phyloP scores from a whole-genome alignment of 108 stramenopile genomes.

The Conticribra weissflogii region DNA sequence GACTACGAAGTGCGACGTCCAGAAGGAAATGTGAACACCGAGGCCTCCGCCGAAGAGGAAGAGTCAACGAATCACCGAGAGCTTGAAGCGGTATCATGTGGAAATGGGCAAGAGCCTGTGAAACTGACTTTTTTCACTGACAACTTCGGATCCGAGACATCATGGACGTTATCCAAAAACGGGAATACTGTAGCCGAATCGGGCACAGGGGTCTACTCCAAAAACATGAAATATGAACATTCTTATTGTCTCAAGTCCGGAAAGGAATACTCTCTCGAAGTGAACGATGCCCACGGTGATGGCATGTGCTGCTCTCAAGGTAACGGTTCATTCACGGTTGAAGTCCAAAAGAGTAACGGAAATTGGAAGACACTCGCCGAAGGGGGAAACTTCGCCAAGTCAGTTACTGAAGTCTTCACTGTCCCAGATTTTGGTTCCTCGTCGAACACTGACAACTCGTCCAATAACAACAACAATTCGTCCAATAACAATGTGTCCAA shows the following conservation, averaged over 20 bases:
- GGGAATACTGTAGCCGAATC: background rate
- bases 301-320: background rate
- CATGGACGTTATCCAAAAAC: background rate
- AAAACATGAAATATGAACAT: background rate
- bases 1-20: background rate
- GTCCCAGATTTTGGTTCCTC: background rate
- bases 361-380: background rate
- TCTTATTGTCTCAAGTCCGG: slow-evolving; percentile 1
- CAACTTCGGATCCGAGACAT: slow-evolving; percentile 3
- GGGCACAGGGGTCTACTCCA: background rate
- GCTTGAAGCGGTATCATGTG: background rate
- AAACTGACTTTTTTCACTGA: background rate
- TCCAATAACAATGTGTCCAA: slow-evolving; percentile 9
- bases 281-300: slow-evolving; percentile 11
- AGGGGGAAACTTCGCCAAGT: background rate
- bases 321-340: background rate
- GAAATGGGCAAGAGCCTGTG: background rate
- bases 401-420: background rate
- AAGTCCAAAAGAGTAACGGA: background rate
- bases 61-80: background rate
- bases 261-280: background rate
- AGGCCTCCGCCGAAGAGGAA: background rate
- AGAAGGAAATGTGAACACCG: background rate
- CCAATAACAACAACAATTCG: slow-evolving; percentile 4
- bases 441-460: background rate